A percentile compares a stretch with the other conserved stretches of the same genome.
Evolutionary conservation across 352 stramenopile genomes (phyloP).

Genomic region (Phytophthora tentaculata): DNA sequence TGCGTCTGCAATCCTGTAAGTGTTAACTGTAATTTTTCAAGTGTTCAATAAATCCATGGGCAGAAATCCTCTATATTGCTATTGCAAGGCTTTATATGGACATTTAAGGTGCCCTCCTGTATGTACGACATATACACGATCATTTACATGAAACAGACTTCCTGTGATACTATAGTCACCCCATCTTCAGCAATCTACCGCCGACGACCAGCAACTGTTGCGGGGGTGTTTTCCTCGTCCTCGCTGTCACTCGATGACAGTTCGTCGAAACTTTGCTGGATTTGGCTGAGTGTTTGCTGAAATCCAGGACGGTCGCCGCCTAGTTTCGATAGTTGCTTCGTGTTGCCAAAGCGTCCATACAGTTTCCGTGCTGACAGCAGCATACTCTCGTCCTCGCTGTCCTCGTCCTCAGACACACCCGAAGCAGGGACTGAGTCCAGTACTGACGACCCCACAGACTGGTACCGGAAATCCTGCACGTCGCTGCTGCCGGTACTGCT

Average conservation of each 20-base stretch:
- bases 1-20: too few species aligned
- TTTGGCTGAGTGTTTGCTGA: conserved; percentile 63
- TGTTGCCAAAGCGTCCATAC: conserved; percentile 56
- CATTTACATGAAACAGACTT: conserved; percentile 28
- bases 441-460: conserved; percentile 39
- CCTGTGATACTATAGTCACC: conserved; percentile 15
- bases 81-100: conserved; percentile 6
- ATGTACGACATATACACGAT: conserved; percentile 29
- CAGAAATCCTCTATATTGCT: conserved; percentile 16
- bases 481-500: conserved; percentile 32
- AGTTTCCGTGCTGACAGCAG: conserved; percentile 48
- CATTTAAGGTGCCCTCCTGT: too few species aligned
- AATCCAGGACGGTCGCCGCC: conserved; percentile 47
- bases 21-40: too few species aligned
- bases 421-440: conserved; percentile 29
- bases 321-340: conserved; percentile 51
- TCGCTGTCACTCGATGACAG: conserved; percentile 61
- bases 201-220: conserved; percentile 11
- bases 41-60: too few species aligned
- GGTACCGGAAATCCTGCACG: conserved; percentile 31
- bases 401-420: conserved; percentile 25
- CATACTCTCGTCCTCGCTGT: conserved; percentile 50
- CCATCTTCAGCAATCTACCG: conserved; percentile 10
- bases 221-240: conserved; percentile 16
- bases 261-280: conserved; percentile 67